phyloP scores from a whole-genome alignment of 139 green algal species.

The Nannochloris sp. region DNA sequence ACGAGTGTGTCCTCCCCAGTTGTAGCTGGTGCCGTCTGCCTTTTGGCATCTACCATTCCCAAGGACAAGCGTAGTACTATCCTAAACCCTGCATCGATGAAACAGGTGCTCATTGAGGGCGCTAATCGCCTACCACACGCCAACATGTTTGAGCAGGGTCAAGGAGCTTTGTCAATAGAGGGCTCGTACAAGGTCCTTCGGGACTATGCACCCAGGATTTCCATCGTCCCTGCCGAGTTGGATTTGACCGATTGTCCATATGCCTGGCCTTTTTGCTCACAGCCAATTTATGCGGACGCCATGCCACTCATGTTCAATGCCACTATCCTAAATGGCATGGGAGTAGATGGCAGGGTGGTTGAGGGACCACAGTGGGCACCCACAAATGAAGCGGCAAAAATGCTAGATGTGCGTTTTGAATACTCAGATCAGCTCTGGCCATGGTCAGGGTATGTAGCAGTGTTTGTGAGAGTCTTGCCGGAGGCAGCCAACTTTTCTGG shows the following conservation, averaged over 20 bases:
- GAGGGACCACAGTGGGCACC: constrained; percentile 45
- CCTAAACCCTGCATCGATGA: constrained; percentile 98
- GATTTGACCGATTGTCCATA: constrained; percentile 91
- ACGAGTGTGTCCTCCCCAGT: constrained; percentile 94
- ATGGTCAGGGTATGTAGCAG: constrained; percentile 85
- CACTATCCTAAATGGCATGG: constrained; percentile 95
- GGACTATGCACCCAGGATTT: constrained; percentile 77
- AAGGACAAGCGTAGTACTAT: constrained; percentile 43
- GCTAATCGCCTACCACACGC: constrained; percentile 54
- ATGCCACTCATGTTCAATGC: constrained; percentile 93
- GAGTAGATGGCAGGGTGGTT: constrained; percentile 54
- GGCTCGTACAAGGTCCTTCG: constrained; percentile 48
- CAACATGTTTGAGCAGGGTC: constrained; percentile 79
- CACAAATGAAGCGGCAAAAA: constrained; percentile 42
- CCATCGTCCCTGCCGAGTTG: constrained; percentile 63
- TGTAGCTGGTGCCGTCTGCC: constrained; percentile 83
- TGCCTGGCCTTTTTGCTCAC: constrained; percentile 90
- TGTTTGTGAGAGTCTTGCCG: constrained; percentile 72
- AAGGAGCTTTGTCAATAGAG: constrained; percentile 60
- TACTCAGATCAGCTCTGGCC: constrained; percentile 79
- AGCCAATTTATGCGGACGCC: constrained; percentile 64
- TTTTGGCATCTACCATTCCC: constrained; percentile 83
- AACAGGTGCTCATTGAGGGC: constrained; percentile 95
- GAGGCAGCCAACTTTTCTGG: constrained; percentile 33
- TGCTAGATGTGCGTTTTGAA: constrained; percentile 81